Evolutionary conservation across 805 yeast genomes (phyloP).

Genomic region (Candida sonorensis): DNA sequence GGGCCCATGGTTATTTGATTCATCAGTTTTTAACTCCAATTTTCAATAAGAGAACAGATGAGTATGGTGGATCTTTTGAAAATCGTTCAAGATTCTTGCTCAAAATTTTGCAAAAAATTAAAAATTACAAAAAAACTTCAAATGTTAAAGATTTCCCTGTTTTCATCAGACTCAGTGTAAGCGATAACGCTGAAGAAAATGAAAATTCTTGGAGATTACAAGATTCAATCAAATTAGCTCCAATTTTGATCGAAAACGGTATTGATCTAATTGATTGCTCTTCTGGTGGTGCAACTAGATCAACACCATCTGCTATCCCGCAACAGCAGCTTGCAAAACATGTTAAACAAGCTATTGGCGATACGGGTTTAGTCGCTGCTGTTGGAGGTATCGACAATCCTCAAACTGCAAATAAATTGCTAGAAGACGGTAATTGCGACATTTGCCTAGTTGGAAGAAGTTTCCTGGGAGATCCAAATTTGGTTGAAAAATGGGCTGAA

Average conservation of each 20-base stretch:
- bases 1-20: slow-evolving; percentile 56
- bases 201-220: slow-evolving; percentile 36
- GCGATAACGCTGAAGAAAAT: slow-evolving; percentile 34
- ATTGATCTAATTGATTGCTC: slow-evolving; percentile 50
- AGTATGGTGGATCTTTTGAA: slow-evolving; percentile 58
- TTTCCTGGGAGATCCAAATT: slow-evolving; percentile 44
- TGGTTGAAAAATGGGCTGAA: slow-evolving; percentile 44
- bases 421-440: slow-evolving; percentile 41
- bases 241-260: slow-evolving; percentile 32
- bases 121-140: slow-evolving; percentile 29
- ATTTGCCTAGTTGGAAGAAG: slow-evolving; percentile 38
- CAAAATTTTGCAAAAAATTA: slow-evolving; percentile 40
- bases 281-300: slow-evolving; percentile 40
- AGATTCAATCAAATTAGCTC: slow-evolving; percentile 36
- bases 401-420: slow-evolving; percentile 30
- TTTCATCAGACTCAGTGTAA: slow-evolving; percentile 40
- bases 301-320: slow-evolving; percentile 25
- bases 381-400: slow-evolving; percentile 39
- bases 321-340: slow-evolving; percentile 35
- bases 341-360: slow-evolving; percentile 39
- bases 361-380: slow-evolving; percentile 34
- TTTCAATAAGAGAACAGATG: slow-evolving; percentile 50
- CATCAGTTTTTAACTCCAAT: slow-evolving; percentile 39
- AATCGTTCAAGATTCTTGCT: slow-evolving; percentile 45
- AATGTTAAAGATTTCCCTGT: slow-evolving; percentile 33